Conservation (phyloP, 2,329 filamentous ascomycete genomes). For the Ascochyta clinopodiicola region DNA sequence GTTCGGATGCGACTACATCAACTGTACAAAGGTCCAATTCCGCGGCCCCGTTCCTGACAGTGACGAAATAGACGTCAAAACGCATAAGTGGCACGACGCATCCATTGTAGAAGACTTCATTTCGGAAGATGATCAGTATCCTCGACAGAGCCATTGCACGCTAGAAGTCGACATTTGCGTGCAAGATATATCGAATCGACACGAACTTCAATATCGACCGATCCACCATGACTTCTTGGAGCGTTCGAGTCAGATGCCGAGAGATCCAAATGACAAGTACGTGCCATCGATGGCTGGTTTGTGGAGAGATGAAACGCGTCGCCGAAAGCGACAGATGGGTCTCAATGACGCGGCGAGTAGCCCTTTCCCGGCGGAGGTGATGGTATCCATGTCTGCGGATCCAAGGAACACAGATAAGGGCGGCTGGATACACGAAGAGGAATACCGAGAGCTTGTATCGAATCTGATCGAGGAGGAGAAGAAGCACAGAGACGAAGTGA, state of each 20-base stretch:
- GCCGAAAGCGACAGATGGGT: constrained; percentile 75
- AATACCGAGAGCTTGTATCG: constrained; percentile 72
- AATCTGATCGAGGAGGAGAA: constrained; percentile 71
- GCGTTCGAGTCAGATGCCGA: constrained; percentile 63
- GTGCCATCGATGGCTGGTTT: constrained; percentile 93
- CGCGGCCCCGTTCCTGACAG: constrained; percentile 76
- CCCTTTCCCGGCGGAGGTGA: constrained; percentile 79
- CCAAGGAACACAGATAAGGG: constrained; percentile 72
- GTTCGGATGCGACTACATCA: constrained; percentile 89
- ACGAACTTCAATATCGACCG: constrained; percentile 74
- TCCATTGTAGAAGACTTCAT: constrained; percentile 68
- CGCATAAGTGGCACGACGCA: constrained; percentile 80
- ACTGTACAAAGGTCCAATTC: constrained; percentile 74
- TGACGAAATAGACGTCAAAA: constrained; percentile 64
- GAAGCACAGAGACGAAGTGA: constrained; percentile 54
- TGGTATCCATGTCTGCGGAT: constrained; percentile 90
- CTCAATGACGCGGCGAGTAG: constrained; percentile 69
- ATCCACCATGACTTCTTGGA: constrained; percentile 91
- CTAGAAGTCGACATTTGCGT: constrained; percentile 90
- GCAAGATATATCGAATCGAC: constrained; percentile 84
- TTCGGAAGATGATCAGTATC: constrained; percentile 68
- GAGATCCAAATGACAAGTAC: constrained; percentile 72
- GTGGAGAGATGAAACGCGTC: constrained; percentile 87
- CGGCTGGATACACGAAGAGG: constrained; percentile 93
- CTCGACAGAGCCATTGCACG: constrained; percentile 83